Evolutionary conservation across 108 stramenopile species (phyloP).

Genomic region (Heterococcus sp.): DNA sequence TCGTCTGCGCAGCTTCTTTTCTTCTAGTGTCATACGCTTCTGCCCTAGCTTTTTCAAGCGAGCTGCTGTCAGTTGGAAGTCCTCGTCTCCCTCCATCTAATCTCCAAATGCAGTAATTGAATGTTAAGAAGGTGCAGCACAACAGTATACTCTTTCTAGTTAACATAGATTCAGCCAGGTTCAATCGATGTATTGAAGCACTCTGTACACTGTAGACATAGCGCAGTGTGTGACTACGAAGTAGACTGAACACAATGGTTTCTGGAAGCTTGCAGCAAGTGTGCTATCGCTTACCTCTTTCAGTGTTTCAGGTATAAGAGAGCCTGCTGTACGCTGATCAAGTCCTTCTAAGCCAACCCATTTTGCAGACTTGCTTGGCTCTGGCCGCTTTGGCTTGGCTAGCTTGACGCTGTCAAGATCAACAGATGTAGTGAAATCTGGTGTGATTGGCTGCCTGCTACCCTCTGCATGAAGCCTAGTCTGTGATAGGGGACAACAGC

Average conservation of each 20-base stretch:
- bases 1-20: constrained; percentile 75
- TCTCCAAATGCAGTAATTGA: too few species aligned
- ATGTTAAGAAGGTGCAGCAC: not conserved
- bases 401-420: constrained; percentile 23
- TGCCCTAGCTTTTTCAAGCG: constrained; percentile 61
- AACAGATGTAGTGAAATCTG: constrained; percentile 37
- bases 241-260: too few species aligned
- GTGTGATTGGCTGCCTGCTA: constrained; percentile 35
- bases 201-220: too few species aligned
- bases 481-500: too few species aligned
- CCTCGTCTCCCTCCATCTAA: constrained; percentile 25
- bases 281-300: constrained; percentile 2
- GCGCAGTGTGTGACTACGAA: too few species aligned
- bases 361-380: not conserved
- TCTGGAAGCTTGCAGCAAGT: too few species aligned
- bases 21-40: constrained; percentile 71
- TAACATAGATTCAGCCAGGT: not conserved
- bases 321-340: constrained; percentile 26
- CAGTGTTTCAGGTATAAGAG: constrained; percentile 33
- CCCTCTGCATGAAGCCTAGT: too few species aligned
- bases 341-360: constrained; percentile 39
- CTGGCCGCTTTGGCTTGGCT: constrained; percentile 23
- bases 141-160: not conserved
- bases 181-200: not conserved
- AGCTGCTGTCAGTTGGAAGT: constrained; percentile 36